Evolutionary conservation across 805 yeast genomes (phyloP), one percentile per base, ranked within the genome.

Genomic region (Wickerhamomyces bisporus): DNA sequence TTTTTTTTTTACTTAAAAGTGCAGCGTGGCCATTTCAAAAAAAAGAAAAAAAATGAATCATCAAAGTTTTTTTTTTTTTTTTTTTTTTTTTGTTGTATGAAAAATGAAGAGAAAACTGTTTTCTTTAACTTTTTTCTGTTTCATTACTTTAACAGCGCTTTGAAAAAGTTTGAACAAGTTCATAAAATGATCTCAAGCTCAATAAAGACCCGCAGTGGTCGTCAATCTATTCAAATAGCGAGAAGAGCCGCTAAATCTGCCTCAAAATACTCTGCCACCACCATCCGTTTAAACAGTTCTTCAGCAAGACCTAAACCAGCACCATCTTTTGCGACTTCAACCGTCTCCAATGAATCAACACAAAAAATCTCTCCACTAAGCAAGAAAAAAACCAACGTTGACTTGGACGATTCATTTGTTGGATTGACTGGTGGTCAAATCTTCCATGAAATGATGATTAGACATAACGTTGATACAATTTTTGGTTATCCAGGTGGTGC

Each of bases 401-500:
- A 51, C 40, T 75, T 81, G 81, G 94, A 85, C 55, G 89, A 83
- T 54, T 84, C 96, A 5, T 80, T 91, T 55, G 88, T 93, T 39
- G 98, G 98, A 14, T 74, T 88, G 52, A 82, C 96, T n/a, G 98
- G 98, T 47, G 98, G 98, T 52, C 93, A 93, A 66, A 89, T 93
- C 45, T 93, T 93, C 70, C 97, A 91, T 63, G 98, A 91, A 65
- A 93, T 93, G 98, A 93, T 93, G 98, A 71, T 79, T 45, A 79
- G 97, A 61, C 96, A 93, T 61, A 77, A 86, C 38, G 98, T 93
- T 41, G 97, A 93, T 63, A 87, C 96, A 42, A 78, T 93, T 34
- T 93, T 91, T 61, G 98, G 98, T 30, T 93, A 93, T 68, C 95
- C 98, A 39, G 98, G 98, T 57, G 98, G 98, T 61, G 98, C 98